Evolutionary conservation across 202 grass and related monocot species (phyloP).

Genomic region (Thinopyrum obtusiflorum): DNA sequence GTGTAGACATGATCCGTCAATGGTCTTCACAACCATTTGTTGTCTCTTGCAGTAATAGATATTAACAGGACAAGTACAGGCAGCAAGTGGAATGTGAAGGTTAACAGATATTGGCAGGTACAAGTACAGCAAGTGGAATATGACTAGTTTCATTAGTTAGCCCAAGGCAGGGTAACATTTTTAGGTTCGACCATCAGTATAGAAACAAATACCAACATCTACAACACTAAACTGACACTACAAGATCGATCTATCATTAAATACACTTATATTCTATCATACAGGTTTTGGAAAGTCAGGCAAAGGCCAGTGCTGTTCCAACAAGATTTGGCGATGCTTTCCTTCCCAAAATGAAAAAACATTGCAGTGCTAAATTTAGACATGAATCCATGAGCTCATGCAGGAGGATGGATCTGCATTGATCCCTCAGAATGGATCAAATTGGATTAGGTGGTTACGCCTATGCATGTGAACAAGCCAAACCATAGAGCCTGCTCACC

Average conservation of each 20-base stretch:
- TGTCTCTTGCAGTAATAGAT: background rate
- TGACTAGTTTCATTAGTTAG: background rate
- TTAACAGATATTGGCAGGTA: background rate
- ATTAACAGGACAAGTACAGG: too few species aligned
- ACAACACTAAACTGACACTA: background rate
- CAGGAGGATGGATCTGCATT: constrained; percentile 33
- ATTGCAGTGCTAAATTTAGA: background rate
- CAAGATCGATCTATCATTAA: background rate
- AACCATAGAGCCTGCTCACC: constrained; percentile 20
- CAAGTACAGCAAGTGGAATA: background rate
- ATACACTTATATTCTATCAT: background rate
- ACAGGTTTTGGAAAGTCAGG: background rate
- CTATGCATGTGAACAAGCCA: constrained; percentile 20
- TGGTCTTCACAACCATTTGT: constrained; percentile 3
- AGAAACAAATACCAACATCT: background rate
- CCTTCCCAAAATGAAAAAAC: background rate
- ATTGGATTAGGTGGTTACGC: constrained; percentile 15
- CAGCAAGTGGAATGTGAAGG: too few species aligned
- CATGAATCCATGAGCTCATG: constrained; percentile 28
- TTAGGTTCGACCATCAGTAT: background rate
- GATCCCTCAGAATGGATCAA: constrained; percentile 35
- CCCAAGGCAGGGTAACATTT: constrained; percentile 1
- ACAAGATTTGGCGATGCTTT: background rate
- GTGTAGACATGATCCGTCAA: background rate
- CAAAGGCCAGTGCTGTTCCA: constrained; percentile 19